phyloP scores from a whole-genome alignment of 306 rosid genomes.

The Alnus glutinosa region DNA sequence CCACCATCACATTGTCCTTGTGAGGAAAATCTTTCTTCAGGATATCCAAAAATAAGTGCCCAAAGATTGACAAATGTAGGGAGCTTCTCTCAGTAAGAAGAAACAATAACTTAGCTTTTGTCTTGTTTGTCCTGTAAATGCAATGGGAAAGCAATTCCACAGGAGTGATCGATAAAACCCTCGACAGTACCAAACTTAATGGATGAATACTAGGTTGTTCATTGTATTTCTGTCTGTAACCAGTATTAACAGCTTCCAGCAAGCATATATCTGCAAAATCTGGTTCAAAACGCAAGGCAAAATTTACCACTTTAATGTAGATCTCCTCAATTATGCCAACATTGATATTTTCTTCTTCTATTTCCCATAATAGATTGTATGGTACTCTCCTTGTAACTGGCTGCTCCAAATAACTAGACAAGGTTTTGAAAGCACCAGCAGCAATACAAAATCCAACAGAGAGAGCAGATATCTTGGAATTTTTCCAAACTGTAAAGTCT shows the following conservation, averaged over 20 bases:
- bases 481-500: slow-evolving; percentile 35
- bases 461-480: slow-evolving; percentile 30
- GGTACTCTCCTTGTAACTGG: slow-evolving; percentile 43
- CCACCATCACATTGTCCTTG: slow-evolving; percentile 32
- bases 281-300: slow-evolving; percentile 43
- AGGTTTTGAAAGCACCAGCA: slow-evolving; percentile 63
- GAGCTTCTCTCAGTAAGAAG: slow-evolving; percentile 68
- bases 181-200: slow-evolving; percentile 50
- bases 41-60: slow-evolving; percentile 53
- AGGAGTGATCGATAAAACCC: slow-evolving; percentile 59
- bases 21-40: slow-evolving; percentile 40
- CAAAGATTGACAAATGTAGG: slow-evolving; percentile 72
- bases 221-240: slow-evolving; percentile 47
- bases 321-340: slow-evolving; percentile 58
- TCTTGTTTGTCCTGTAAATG: slow-evolving; percentile 43
- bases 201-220: slow-evolving; percentile 54
- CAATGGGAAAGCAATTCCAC: slow-evolving; percentile 55
- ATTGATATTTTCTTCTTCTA: slow-evolving; percentile 39
- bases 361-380: slow-evolving; percentile 61
- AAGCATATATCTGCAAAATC: slow-evolving; percentile 69
- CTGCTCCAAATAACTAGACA: slow-evolving; percentile 59
- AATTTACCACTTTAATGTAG: slow-evolving; percentile 44
- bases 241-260: slow-evolving; percentile 63
- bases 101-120: slow-evolving; percentile 64
- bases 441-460: slow-evolving; percentile 74